Conservation (phyloP, 306 rosid genomes). For the Acacia crassicarpa region DNA sequence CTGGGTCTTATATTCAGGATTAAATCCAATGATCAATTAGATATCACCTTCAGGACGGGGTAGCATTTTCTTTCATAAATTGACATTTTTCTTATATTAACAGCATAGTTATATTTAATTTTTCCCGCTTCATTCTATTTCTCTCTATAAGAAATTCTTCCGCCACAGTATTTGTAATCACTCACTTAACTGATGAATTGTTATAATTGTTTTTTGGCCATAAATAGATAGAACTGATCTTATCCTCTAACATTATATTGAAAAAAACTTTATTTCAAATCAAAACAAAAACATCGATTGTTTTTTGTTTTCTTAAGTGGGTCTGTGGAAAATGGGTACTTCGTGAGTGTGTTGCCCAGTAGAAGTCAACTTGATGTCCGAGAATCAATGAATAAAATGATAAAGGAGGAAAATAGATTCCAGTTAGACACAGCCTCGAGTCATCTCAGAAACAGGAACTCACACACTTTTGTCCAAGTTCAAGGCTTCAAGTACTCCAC, state of each 20-base stretch:
- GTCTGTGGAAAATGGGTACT: background rate
- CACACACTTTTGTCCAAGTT: slow-evolving; percentile 11
- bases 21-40: too few relatives aligned
- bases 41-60: too few relatives aligned
- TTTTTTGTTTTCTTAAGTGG: background rate
- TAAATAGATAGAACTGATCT: background rate
- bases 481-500: slow-evolving; percentile 19
- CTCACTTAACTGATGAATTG: background rate
- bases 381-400: background rate
- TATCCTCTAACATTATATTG: background rate
- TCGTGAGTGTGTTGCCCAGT: background rate
- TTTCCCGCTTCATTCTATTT: too few relatives aligned
- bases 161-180: background rate
- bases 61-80: too few relatives aligned
- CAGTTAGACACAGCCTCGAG: background rate
- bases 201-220: background rate
- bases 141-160: too few relatives aligned
- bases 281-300: background rate
- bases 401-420: background rate
- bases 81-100: background rate
- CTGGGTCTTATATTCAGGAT: too few relatives aligned
- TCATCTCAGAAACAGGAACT: background rate
- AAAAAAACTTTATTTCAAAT: background rate
- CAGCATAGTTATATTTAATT: background rate
- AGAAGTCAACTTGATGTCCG: background rate